Conservation (phyloP, 495 filamentous ascomycete species). For the Opeltia flavorubescens region DNA sequence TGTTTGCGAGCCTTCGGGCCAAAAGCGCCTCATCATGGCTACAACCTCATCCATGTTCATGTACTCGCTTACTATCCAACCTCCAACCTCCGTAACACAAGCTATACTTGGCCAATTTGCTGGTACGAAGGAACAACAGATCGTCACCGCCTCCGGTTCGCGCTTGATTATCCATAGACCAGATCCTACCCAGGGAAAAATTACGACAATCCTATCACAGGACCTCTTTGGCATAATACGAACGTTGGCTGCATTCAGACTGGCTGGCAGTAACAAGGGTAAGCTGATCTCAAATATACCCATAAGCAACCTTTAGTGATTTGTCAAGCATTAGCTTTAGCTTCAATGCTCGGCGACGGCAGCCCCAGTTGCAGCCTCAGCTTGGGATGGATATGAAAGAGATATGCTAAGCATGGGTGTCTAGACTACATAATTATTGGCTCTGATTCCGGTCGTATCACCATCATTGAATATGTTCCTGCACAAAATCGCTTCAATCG, state of each 20-base stretch:
- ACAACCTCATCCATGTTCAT: conserved; percentile 95
- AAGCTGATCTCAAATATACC: conserved; percentile 37
- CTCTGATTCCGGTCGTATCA: conserved; percentile 88
- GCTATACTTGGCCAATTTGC: conserved; percentile 88
- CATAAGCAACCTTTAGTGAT: conserved; percentile 82
- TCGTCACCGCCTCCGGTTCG: conserved; percentile 85
- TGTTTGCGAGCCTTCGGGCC: conserved; percentile 2
- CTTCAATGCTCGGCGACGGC: conserved; percentile 9
- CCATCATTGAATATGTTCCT: conserved; percentile 82
- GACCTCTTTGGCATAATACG: conserved; percentile 95
- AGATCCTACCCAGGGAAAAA: conserved; percentile 71
- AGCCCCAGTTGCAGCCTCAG: conserved; percentile 17
- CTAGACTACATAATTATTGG: conserved; percentile 93
- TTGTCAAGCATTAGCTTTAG: conserved; percentile 57
- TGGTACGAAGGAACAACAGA: conserved; percentile 90
- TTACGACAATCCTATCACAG: conserved; percentile 71
- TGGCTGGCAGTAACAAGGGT: conserved; percentile 95
- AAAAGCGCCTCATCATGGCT: conserved; percentile 57
- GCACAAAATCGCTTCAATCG: conserved; percentile 77
- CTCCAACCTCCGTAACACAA: conserved; percentile 75
- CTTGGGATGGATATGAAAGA: conserved; percentile 21
- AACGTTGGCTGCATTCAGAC: conserved; percentile 68
- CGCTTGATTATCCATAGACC: conserved; percentile 77
- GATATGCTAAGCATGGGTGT: conserved; percentile 44
- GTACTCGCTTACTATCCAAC: conserved; percentile 89